phyloP scores from a whole-genome alignment of 2,329 filamentous ascomycete genomes.

The Fusarium clavum region DNA sequence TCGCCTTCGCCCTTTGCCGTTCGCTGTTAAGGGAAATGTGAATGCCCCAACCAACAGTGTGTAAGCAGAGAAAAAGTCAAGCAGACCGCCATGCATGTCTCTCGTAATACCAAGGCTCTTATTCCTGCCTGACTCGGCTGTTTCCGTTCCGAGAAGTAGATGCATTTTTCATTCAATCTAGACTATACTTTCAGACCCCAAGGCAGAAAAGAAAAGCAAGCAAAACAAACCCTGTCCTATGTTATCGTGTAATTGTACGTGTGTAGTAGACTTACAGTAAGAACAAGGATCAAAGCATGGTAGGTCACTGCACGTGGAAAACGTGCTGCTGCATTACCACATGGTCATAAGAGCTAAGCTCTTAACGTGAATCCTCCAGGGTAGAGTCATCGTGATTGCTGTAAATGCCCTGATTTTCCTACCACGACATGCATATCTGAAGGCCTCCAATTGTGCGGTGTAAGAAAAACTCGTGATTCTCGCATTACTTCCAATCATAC shows the following conservation, averaged over 20 bases:
- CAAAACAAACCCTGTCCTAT: not conserved
- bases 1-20: constrained; percentile 11
- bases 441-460: not conserved
- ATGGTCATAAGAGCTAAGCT: not conserved
- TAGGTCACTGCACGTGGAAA: constrained; percentile 7
- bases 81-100: constrained; percentile 5
- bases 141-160: constrained; percentile 29
- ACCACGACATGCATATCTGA: not conserved
- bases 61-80: not conserved
- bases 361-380: not conserved
- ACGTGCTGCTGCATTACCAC: constrained; percentile 7
- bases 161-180: not conserved
- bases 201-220: not conserved
- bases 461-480: constrained; percentile 12
- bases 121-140: constrained; percentile 12
- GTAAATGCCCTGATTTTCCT: constrained; percentile 4
- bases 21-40: not conserved
- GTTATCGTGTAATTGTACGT: not conserved
- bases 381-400: not conserved
- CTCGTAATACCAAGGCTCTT: constrained; percentile 7
- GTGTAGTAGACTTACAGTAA: not conserved
- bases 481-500: constrained; percentile 2
- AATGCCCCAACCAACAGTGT: not conserved
- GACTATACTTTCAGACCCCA: not conserved
- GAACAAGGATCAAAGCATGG: not conserved